Base-by-base conservation (phyloP, 179 eudicot genomes). In the Beta macrorhiza region DNA sequence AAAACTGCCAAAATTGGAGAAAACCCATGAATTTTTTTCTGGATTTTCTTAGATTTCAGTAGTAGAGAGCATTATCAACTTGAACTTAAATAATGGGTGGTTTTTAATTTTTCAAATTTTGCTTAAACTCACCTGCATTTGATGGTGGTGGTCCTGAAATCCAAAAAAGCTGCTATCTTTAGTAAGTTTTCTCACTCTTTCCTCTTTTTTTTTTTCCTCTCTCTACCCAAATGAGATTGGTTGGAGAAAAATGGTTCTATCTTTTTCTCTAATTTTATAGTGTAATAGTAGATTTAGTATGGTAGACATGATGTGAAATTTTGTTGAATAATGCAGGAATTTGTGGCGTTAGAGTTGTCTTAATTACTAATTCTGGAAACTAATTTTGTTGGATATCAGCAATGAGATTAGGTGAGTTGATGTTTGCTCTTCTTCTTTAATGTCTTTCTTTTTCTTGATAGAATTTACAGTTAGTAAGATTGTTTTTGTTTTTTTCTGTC, bases 321-420 rank as follows among this genome's bases (percentile, higher is more conserved):
- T 59, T 74, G 80, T 71, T 85, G 62, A 65, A 71, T 17, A 75
- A 57, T 87, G 89, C 86, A 85, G 89, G 85, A 58, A 16, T 80
- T 82, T 78, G 69, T 71, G 84, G 57, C 70, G 65, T 68, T 75
- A 44, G 80, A 76, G 80, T 72, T 78, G 67, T 42, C 59, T 49
- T 17, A 74, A 61, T 29, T 52, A 64, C 76, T 75, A 16, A 59
- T 74, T 67, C 58, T 72, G 77, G 53, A 44, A 67, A 7, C 49
- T 79, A 0, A 57, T 59, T 81, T 79, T 67, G 67, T 78, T 67
- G 81, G 83, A 42, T 79, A 65, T 76, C 17, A 86, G 84, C 87
- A 74, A 87, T 87, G 89, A 87, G 86, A 87, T 82, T 84, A 83
- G 87, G 89, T 87, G 85, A 83, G 87, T 72, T 82, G 29, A 55